phyloP scores from a whole-genome alignment of 352 stramenopile genomes.

The Pythium aristosporum region DNA sequence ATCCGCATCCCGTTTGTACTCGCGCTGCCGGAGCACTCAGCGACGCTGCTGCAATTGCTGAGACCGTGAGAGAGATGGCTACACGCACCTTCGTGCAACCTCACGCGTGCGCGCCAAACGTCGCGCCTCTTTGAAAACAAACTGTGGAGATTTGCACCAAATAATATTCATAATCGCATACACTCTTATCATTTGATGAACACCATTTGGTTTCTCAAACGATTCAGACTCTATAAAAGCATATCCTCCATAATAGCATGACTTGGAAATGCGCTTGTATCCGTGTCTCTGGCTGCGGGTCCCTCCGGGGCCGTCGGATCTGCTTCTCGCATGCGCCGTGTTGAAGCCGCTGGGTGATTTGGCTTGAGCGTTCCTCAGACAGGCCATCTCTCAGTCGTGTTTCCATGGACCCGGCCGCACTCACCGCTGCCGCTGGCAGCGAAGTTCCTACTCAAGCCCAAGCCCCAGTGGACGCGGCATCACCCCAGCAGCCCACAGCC shows the following conservation, averaged over 20 bases:
- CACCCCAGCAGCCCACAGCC: neutral
- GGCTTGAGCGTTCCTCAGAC: neutral
- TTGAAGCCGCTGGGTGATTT: no score
- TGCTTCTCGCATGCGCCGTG: slow-evolving; percentile 4
- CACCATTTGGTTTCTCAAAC: neutral
- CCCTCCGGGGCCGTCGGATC: neutral
- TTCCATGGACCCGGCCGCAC: neutral
- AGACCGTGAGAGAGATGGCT: slow-evolving; percentile 18
- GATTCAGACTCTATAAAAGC: neutral
- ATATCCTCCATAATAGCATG: no score
- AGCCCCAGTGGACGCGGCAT: neutral
- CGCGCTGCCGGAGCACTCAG: slow-evolving; percentile 34
- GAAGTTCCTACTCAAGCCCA: neutral
- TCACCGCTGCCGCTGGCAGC: no score
- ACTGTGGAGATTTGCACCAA: slow-evolving; percentile 10
- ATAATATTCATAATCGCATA: neutral
- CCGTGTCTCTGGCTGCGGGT: neutral
- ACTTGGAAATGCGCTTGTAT: neutral
- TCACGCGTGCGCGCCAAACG: slow-evolving; percentile 21
- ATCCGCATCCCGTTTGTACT: slow-evolving; percentile 70
- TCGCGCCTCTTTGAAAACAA: slow-evolving; percentile 20
- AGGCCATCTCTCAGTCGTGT: neutral
- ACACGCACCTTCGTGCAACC: slow-evolving; percentile 30
- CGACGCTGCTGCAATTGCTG: slow-evolving; percentile 34
- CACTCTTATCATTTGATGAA: neutral